A percentile compares a stretch with the other conserved stretches of the same genome.
phyloP scores from a whole-genome alignment of 441 rosid species.

The Euphorbia schlechtendalii region DNA sequence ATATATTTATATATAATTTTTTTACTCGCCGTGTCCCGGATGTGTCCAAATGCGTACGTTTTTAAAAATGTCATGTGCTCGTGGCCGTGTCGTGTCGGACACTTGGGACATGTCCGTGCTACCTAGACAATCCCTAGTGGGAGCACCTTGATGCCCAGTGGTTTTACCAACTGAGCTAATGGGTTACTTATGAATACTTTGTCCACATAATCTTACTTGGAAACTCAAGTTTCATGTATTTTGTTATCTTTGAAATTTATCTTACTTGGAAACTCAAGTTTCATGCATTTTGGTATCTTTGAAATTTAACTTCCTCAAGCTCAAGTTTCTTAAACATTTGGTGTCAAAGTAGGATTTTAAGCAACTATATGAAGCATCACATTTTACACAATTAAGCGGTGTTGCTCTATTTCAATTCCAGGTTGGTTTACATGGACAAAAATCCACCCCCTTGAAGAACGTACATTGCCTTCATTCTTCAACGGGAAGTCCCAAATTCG shows the following conservation, averaged over 20 bases:
- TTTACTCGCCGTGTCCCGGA: too few relatives aligned
- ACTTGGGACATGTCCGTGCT: too few relatives aligned
- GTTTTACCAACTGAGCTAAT: too few relatives aligned
- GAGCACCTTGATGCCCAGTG: too few relatives aligned
- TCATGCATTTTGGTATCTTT: not conserved
- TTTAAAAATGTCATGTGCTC: too few relatives aligned
- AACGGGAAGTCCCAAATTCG: slow-evolving; percentile 64
- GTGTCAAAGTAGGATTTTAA: not conserved
- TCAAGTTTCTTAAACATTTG: not conserved
- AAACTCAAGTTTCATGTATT: not conserved
- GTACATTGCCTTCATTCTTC: slow-evolving; percentile 68
- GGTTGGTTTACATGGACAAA: slow-evolving; percentile 98
- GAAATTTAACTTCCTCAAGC: not conserved
- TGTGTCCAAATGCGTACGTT: too few relatives aligned
- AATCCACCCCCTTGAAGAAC: slow-evolving; percentile 77
- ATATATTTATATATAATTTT: too few relatives aligned
- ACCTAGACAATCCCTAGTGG: too few relatives aligned
- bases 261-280: too few relatives aligned
- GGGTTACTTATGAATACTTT: not conserved
- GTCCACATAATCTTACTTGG: not conserved
- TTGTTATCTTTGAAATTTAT: too few relatives aligned
- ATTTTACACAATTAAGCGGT: not conserved
- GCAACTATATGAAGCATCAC: not conserved
- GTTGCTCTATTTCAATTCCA: slow-evolving; percentile 21
- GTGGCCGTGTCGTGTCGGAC: too few relatives aligned